Percentiles rank a stretch among this genome's conserved stretches.
Evolutionary conservation across 129 eudicot species (phyloP).

Genomic region (Flaveria sonorensis): DNA sequence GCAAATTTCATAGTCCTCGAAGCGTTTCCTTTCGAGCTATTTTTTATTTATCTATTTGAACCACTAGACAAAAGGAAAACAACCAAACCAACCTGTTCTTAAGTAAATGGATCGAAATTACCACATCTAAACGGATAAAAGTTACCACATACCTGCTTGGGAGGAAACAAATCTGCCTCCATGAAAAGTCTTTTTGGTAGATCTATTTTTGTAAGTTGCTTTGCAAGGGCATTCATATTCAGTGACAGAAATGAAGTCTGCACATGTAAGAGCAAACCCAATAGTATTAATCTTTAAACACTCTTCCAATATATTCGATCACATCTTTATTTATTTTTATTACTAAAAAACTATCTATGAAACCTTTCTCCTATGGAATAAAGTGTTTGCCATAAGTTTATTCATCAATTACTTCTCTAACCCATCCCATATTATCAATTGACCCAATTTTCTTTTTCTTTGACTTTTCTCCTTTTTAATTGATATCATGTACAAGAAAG

Average conservation of each 20-base stretch:
- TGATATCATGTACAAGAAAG: too few species aligned
- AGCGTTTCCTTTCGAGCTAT: not conserved
- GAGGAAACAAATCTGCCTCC: constrained; percentile 61
- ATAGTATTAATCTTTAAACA: not conserved
- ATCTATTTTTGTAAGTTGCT: constrained; percentile 67
- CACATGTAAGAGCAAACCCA: constrained; percentile 9
- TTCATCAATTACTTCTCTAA: not conserved
- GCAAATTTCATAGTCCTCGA: too few species aligned
- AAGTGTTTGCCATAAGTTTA: too few species aligned
- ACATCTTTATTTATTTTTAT: not conserved
- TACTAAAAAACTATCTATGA: too few species aligned
- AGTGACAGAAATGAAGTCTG: constrained; percentile 78
- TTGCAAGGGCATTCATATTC: constrained; percentile 58
- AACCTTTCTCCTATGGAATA: too few species aligned
- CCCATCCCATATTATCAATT: not conserved
- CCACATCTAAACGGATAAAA: not conserved
- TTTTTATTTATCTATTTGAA: not conserved
- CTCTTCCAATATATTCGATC: not conserved
- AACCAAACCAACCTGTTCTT: not conserved
- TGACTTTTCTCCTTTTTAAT: too few species aligned
- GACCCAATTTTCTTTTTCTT: not conserved
- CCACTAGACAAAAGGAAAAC: not conserved
- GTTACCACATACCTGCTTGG: constrained; percentile 53
- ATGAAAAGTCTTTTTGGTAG: constrained; percentile 64
- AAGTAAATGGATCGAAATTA: not conserved